Conservation (phyloP, 345 rosid species). For the Arabis hirsuta region DNA sequence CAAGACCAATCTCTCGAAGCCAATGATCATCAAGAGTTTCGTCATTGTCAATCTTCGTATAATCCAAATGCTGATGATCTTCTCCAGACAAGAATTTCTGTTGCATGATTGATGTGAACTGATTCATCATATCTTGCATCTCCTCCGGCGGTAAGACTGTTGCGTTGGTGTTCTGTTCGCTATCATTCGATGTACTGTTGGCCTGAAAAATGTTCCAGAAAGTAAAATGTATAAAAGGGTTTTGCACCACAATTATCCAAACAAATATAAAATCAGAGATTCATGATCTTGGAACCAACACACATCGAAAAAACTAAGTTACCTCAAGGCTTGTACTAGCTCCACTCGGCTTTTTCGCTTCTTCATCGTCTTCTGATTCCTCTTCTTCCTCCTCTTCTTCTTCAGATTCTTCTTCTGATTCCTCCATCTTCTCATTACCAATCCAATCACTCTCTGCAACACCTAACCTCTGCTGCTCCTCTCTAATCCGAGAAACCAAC, state of each 20-base stretch:
- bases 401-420: constrained; percentile 54
- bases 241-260: background rate
- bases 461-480: constrained; percentile 86
- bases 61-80: constrained; percentile 85
- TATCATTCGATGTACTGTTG: constrained; percentile 4
- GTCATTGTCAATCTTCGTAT: constrained; percentile 80
- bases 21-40: constrained; percentile 95
- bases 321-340: constrained; percentile 39
- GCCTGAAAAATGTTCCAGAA: constrained; percentile 26
- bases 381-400: constrained; percentile 53
- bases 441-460: constrained; percentile 85
- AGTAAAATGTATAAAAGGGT: background rate
- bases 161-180: constrained; percentile 30
- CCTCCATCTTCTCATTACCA: constrained; percentile 63
- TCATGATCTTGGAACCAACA: background rate
- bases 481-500: constrained; percentile 78
- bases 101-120: constrained; percentile 77
- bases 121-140: constrained; percentile 84
- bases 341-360: constrained; percentile 19
- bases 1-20: constrained; percentile 72
- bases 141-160: constrained; percentile 58
- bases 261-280: background rate
- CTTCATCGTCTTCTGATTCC: constrained; percentile 39
- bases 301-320: background rate
- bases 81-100: constrained; percentile 91